A percentile compares a stretch with the other conserved stretches of the same genome.
Conservation (phyloP, 78 protist species). For the Planoprotostelium fungivorum region DNA sequence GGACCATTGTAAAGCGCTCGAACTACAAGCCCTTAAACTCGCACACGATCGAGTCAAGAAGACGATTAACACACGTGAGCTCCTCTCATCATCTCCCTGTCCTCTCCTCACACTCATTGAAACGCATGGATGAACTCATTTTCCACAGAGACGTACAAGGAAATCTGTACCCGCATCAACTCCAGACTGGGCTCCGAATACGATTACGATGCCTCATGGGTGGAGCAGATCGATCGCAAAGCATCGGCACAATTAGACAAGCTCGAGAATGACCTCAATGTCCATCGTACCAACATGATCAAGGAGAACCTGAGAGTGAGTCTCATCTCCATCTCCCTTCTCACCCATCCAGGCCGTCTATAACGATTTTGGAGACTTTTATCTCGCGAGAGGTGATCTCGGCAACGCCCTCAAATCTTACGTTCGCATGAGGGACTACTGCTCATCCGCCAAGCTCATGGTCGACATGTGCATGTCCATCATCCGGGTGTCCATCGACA, state of each 20-base stretch:
- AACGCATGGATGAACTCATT: slow-evolving; percentile 3
- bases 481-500: slow-evolving; percentile 42
- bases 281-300: slow-evolving; percentile 53
- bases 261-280: slow-evolving; percentile 65
- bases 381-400: slow-evolving; percentile 67
- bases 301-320: slow-evolving; percentile 68
- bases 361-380: slow-evolving; percentile 76
- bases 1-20: slow-evolving; percentile 17
- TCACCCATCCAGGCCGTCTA: slow-evolving; percentile 40
- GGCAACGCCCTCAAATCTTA: slow-evolving; percentile 71
- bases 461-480: slow-evolving; percentile 77
- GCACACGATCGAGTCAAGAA: slow-evolving; percentile 29
- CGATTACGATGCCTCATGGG: slow-evolving; percentile 21
- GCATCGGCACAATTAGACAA: slow-evolving; percentile 19
- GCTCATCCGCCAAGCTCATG: slow-evolving; percentile 63
- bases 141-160: neutral
- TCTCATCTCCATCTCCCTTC: neutral
- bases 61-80: neutral
- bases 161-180: neutral
- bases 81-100: slow-evolving; percentile 14
- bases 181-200: neutral
- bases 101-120: neutral
- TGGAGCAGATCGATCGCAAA: slow-evolving; percentile 22
- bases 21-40: slow-evolving; percentile 20
- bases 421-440: slow-evolving; percentile 84